These are phyloP conservation scores for Wickerhamiella slavikovae DNA, from an alignment of 805 yeast species.

Conservation along the genomic window DNA sequence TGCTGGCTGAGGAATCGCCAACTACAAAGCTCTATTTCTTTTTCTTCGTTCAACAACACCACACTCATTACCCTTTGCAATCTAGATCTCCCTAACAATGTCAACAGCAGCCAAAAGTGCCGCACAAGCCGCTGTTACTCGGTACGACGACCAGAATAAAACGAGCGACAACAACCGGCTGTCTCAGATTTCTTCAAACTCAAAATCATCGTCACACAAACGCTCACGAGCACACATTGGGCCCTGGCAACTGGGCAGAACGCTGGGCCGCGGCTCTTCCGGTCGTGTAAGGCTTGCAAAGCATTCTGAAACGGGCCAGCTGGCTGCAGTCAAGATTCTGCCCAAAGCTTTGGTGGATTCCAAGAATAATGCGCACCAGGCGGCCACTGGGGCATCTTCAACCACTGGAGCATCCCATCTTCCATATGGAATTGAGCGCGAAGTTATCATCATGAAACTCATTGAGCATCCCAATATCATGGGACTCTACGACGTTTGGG, in stretches of 20 bases:
- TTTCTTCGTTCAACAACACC: neutral
- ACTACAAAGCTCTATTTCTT: too few species aligned
- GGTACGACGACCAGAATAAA: too few species aligned
- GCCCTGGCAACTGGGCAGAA: slow-evolving; percentile 91
- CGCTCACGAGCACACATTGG: slow-evolving; percentile 50
- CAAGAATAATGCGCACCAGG: slow-evolving; percentile 10
- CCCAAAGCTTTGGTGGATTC: slow-evolving; percentile 49
- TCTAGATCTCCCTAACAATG: neutral
- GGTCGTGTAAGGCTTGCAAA: slow-evolving; percentile 88
- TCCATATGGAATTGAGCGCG: slow-evolving; percentile 93
- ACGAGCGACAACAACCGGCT: slow-evolving; percentile 7
- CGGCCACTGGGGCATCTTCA: slow-evolving; percentile 5
- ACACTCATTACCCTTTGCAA: neutral
- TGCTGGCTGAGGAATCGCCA: too few species aligned
- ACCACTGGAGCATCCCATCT: too few species aligned
- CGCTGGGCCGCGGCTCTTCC: slow-evolving; percentile 90
- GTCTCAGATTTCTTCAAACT: slow-evolving; percentile 13
- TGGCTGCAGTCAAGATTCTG: slow-evolving; percentile 92
- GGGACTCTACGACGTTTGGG: slow-evolving; percentile 95
- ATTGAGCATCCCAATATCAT: slow-evolving; percentile 86
- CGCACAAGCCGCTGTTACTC: slow-evolving; percentile 2
- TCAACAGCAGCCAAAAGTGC: slow-evolving; percentile 3
- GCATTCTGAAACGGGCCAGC: slow-evolving; percentile 61
- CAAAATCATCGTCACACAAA: slow-evolving; percentile 20
- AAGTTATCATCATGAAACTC: slow-evolving; percentile 90